A percentile compares a stretch with the other conserved stretches of the same genome.
phyloP scores from a whole-genome alignment of 2,329 filamentous ascomycete genomes.

The Calonectria ilicicola region DNA sequence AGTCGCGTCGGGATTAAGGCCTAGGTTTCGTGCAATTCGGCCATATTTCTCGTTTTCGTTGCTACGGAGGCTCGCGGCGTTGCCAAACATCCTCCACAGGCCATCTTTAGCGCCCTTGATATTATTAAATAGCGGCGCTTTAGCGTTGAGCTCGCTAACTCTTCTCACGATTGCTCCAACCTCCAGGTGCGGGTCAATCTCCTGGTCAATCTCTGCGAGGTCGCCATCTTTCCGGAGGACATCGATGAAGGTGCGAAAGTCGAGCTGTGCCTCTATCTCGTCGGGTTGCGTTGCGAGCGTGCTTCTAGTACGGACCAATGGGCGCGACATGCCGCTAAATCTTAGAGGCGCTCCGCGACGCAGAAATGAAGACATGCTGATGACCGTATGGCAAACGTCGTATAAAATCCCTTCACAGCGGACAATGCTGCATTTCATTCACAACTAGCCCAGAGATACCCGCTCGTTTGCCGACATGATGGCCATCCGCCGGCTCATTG shows the following conservation, averaged over 20 bases:
- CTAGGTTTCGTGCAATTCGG: constrained; percentile 1
- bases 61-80: neutral
- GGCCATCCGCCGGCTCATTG: neutral
- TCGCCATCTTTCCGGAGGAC: constrained; percentile 55
- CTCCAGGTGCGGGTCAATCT: constrained; percentile 59
- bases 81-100: constrained; percentile 38
- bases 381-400: neutral
- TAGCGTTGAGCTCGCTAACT: constrained; percentile 58
- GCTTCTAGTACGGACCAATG: neutral
- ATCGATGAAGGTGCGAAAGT: constrained; percentile 61
- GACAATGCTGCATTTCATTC: neutral
- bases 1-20: neutral
- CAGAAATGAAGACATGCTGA: neutral
- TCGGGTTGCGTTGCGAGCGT: neutral
- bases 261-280: constrained; percentile 40
- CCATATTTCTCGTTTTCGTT: constrained; percentile 7
- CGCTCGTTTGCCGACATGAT: neutral
- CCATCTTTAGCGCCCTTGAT: constrained; percentile 58
- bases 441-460: neutral
- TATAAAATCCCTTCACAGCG: neutral
- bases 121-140: constrained; percentile 65
- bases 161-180: constrained; percentile 59
- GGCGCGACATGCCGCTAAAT: neutral
- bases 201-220: constrained; percentile 56
- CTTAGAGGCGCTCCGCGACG: neutral